Evolutionary conservation across 495 filamentous ascomycete genomes (phyloP).

Genomic region (Penicillium waksmanii): DNA sequence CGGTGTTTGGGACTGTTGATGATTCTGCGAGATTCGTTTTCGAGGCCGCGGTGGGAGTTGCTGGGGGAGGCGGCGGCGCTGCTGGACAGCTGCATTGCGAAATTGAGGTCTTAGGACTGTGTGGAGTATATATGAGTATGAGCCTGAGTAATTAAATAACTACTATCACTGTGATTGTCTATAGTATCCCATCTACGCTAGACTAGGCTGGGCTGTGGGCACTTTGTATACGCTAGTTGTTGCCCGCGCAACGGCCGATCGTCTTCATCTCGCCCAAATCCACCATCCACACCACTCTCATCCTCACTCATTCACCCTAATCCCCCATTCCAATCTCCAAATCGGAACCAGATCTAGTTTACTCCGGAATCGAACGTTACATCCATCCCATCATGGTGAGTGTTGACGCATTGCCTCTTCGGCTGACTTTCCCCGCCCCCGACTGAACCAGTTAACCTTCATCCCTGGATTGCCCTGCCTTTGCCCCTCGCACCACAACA

Average conservation of each 20-base stretch:
- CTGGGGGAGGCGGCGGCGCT: slow-evolving; percentile 82
- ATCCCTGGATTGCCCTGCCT: slow-evolving; percentile 12
- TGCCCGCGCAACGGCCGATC: slow-evolving; percentile 34
- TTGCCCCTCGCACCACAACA: slow-evolving; percentile 14
- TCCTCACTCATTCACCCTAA: slow-evolving; percentile 3
- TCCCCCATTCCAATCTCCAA: too few relatives aligned
- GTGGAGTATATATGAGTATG: background rate
- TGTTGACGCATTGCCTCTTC: slow-evolving; percentile 21
- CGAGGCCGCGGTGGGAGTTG: slow-evolving; percentile 86
- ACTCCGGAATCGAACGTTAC: background rate
- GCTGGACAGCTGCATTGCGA: slow-evolving; percentile 75
- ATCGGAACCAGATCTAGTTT: background rate
- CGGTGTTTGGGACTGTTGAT: slow-evolving; percentile 80
- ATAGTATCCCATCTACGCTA: background rate
- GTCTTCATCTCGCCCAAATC: slow-evolving; percentile 4
- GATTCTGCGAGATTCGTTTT: slow-evolving; percentile 80
- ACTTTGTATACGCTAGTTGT: slow-evolving; percentile 9
- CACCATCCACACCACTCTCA: slow-evolving; percentile 14
- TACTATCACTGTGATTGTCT: background rate
- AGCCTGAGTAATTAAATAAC: background rate
- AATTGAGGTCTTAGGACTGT: background rate
- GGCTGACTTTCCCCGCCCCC: slow-evolving; percentile 16
- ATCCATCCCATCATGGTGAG: slow-evolving; percentile 16
- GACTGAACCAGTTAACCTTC: background rate
- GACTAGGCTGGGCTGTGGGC: too few relatives aligned